phyloP scores from a whole-genome alignment of 2,329 filamentous ascomycete genomes.

The Colletotrichum liaoningense region DNA sequence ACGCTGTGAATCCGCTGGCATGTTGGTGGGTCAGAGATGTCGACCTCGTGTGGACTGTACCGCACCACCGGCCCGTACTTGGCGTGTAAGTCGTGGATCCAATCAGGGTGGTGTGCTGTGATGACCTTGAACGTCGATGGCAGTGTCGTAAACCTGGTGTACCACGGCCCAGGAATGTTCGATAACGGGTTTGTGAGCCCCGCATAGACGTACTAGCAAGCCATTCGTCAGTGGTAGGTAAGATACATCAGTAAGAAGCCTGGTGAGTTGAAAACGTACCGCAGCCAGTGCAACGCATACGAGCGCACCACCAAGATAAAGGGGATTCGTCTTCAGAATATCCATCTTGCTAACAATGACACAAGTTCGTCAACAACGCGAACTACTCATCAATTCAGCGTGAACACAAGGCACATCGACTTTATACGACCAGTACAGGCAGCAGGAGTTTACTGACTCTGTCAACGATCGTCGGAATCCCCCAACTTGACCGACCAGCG shows the following conservation, averaged over 20 bases:
- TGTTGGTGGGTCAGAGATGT: conserved; percentile 38
- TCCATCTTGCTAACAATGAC: not conserved
- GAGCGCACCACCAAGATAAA: conserved; percentile 9
- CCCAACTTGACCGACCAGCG: not conserved
- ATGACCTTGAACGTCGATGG: conserved; percentile 8
- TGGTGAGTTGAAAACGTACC: not conserved
- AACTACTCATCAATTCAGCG: too few species aligned
- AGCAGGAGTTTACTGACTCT: not conserved
- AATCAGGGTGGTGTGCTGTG: conserved; percentile 5
- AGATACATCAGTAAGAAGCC: too few species aligned
- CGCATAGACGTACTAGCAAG: conserved; percentile 11
- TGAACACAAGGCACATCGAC: too few species aligned
- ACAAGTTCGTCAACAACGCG: not conserved
- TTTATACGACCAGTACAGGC: not conserved
- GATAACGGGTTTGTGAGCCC: conserved; percentile 26
- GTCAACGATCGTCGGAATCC: not conserved
- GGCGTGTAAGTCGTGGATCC: conserved; percentile 27
- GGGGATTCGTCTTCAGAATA: conserved; percentile 5
- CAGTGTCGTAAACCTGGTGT: conserved; percentile 20
- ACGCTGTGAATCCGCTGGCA: conserved; percentile 44
- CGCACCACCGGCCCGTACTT: conserved; percentile 31
- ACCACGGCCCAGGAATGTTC: conserved; percentile 23
- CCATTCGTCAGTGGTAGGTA: too few species aligned
- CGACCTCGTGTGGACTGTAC: conserved; percentile 22
- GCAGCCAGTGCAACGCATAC: conserved; percentile 2